These are phyloP conservation scores for Conticribra weissflogii DNA, from an alignment of 108 stramenopile species.

Conservation along the genomic window DNA sequence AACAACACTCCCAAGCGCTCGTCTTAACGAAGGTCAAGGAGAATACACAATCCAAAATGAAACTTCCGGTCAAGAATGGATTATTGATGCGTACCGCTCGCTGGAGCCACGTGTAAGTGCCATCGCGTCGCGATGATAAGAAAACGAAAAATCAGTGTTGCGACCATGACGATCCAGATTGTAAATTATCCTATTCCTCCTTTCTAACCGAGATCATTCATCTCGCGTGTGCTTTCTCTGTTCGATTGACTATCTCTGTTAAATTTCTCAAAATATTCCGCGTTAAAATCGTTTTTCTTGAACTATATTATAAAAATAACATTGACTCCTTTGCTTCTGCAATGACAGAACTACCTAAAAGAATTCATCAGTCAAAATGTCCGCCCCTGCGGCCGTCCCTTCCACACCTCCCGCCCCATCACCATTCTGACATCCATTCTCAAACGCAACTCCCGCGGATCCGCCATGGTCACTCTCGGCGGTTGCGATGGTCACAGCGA, in stretches of 20 bases:
- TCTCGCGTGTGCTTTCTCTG: too few species aligned
- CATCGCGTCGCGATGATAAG: background rate
- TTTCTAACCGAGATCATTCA: too few species aligned
- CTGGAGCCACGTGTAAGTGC: constrained; percentile 47
- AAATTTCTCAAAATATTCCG: background rate
- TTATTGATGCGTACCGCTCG: constrained; percentile 42
- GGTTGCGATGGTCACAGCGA: background rate
- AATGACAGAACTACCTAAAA: constrained; percentile 51
- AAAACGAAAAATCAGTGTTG: background rate
- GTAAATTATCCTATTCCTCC: background rate
- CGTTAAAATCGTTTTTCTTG: background rate
- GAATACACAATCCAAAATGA: constrained; percentile 23
- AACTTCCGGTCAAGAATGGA: constrained; percentile 32
- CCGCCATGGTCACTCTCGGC: constrained; percentile 63
- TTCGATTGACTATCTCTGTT: background rate
- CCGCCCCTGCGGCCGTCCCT: constrained; percentile 74
- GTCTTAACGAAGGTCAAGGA: constrained; percentile 4
- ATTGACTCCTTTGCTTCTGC: background rate
- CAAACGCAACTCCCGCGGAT: constrained; percentile 65
- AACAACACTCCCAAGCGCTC: background rate
- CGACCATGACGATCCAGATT: background rate
- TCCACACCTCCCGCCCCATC: constrained; percentile 55
- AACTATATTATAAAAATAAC: background rate
- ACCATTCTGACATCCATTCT: constrained; percentile 55
- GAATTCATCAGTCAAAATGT: constrained; percentile 61